Percentiles rank a stretch among this genome's conserved stretches.
These are phyloP conservation scores for Leccinum olivaceoglutinosum DNA, from an alignment of 1,284 basidiomycete genomes.

Conservation along the genomic window DNA sequence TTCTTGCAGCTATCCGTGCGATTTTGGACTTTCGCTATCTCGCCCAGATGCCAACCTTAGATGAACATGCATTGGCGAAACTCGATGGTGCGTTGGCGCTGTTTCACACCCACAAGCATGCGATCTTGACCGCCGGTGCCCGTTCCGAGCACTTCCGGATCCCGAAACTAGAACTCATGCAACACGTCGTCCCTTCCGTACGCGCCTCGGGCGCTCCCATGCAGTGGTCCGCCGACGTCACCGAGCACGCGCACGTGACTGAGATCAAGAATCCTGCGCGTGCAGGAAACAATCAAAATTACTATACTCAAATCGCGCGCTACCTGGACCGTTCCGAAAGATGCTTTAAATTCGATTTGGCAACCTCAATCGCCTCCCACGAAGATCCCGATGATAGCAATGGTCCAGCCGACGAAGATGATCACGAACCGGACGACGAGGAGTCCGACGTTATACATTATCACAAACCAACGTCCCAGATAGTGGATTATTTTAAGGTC, in stretches of 20 bases:
- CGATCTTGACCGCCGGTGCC: background rate
- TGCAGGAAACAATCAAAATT: background rate
- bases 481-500: background rate
- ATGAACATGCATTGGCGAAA: background rate
- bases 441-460: background rate
- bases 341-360: background rate
- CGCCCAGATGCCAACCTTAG: background rate
- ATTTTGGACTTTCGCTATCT: background rate
- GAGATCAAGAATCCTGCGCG: background rate
- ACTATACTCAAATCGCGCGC: background rate
- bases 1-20: background rate
- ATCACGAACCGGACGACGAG: background rate
- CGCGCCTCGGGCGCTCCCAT: background rate
- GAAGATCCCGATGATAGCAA: background rate
- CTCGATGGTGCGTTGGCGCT: background rate
- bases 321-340: background rate
- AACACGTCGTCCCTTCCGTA: background rate
- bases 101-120: slow-evolving; percentile 3
- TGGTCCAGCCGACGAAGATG: background rate
- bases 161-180: slow-evolving; percentile 3
- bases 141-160: background rate
- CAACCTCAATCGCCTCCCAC: background rate
- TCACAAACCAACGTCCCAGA: background rate
- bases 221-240: background rate
- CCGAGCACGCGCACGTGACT: background rate